These are phyloP conservation scores for Salix viminalis DNA, from an alignment of 345 rosid genomes.

Conservation along the genomic window DNA sequence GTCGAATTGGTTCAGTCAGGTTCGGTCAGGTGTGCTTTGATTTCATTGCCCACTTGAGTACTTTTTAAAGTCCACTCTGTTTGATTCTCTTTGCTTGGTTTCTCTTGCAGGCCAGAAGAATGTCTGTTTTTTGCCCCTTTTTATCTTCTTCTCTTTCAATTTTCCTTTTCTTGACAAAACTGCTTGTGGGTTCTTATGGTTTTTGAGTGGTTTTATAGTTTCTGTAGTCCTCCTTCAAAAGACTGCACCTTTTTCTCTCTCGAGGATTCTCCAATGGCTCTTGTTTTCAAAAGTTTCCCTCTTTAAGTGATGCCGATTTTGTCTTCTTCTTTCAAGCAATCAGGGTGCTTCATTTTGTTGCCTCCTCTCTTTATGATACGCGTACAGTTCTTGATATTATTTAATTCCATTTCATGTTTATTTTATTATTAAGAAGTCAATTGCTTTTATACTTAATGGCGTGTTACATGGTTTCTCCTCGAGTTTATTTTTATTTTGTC, in stretches of 20 bases:
- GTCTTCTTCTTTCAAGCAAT: background rate
- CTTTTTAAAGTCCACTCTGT: background rate
- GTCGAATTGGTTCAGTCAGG: background rate
- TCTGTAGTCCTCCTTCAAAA: background rate
- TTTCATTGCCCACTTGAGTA: background rate
- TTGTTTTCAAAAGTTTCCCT: background rate
- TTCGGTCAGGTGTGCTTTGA: background rate
- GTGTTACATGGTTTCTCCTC: background rate
- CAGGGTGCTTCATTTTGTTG: background rate
- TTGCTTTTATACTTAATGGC: background rate
- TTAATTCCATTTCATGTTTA: background rate
- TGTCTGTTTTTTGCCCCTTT: background rate
- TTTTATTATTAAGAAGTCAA: background rate
- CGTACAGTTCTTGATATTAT: background rate
- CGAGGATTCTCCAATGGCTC: background rate
- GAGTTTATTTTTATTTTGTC: background rate
- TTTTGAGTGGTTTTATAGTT: background rate
- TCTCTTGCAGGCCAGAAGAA: background rate
- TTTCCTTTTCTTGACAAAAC: background rate
- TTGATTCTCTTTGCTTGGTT: background rate
- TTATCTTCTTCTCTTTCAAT: background rate
- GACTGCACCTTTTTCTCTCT: background rate
- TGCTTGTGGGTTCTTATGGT: background rate
- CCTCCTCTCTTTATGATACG: background rate
- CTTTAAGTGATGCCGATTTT: background rate